These are phyloP conservation scores for Bipolaris oryzae DNA, from an alignment of 2,329 filamentous ascomycete species.

Conservation along the genomic window DNA sequence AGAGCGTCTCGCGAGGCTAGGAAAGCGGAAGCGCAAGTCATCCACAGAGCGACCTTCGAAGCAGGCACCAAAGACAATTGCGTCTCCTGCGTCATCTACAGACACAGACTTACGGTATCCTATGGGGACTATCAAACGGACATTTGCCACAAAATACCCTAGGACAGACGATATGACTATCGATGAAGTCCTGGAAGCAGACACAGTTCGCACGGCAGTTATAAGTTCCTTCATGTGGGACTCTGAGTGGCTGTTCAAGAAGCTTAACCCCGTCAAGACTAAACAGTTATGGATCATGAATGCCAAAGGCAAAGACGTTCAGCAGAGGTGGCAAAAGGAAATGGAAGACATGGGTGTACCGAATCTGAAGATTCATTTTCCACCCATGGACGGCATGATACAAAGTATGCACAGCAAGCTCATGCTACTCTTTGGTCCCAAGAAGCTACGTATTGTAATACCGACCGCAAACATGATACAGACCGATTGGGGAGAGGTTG, in stretches of 20 bases:
- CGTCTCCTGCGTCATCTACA: not conserved
- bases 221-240: conserved; percentile 90
- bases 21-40: conserved; percentile 64
- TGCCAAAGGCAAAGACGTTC: conserved; percentile 50
- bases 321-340: conserved; percentile 31
- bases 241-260: conserved; percentile 72
- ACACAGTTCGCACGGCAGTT: conserved; percentile 74
- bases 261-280: conserved; percentile 65
- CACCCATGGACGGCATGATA: conserved; percentile 72
- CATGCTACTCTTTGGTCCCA: conserved; percentile 80
- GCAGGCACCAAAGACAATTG: conserved; percentile 9
- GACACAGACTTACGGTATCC: conserved; percentile 53
- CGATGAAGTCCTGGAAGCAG: conserved; percentile 80
- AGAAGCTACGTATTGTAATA: conserved; percentile 77
- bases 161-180: conserved; percentile 80
- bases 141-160: conserved; percentile 70
- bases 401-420: conserved; percentile 94
- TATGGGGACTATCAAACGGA: conserved; percentile 76
- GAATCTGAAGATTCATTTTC: conserved; percentile 75
- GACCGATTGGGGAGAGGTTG: conserved; percentile 85
- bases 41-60: conserved; percentile 47
- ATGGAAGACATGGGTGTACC: conserved; percentile 47
- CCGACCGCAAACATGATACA: conserved; percentile 85
- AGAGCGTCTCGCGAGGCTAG: conserved; percentile 74
- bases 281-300: conserved; percentile 65